Evolutionary conservation across 805 yeast genomes (phyloP).

Genomic region (Suhomyces sp.): DNA sequence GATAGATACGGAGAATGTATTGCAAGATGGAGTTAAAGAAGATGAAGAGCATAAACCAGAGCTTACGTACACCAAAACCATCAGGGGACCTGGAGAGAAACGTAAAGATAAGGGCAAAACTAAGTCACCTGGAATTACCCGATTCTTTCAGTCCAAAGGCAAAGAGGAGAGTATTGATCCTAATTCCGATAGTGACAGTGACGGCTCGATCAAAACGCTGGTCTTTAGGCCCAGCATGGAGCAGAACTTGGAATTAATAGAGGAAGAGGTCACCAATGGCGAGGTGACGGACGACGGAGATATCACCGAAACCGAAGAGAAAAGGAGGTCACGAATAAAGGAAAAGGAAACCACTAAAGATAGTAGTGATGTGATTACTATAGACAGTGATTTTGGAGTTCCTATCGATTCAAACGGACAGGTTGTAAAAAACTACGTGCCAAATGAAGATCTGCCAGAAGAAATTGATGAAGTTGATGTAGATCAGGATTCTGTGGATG

Average conservation of each 20-base stretch:
- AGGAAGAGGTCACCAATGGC: conserved; percentile 13
- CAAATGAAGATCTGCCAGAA: background rate
- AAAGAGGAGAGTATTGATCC: conserved; percentile 8
- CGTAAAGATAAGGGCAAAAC: conserved; percentile 1
- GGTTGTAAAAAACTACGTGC: conserved; percentile 9
- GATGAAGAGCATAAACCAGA: background rate
- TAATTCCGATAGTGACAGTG: conserved; percentile 10
- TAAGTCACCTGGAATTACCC: conserved; percentile 1
- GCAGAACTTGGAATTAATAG: conserved; percentile 17
- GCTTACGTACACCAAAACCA: background rate
- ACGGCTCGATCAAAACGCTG: conserved; percentile 12
- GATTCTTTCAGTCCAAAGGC: conserved; percentile 7
- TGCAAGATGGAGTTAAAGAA: background rate
- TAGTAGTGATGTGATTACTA: conserved; percentile 19
- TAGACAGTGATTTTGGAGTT: conserved; percentile 32
- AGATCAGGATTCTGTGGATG: conserved; percentile 13
- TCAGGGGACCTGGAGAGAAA: conserved; percentile 9
- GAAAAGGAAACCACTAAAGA: conserved; percentile 12
- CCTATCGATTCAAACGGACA: conserved; percentile 22
- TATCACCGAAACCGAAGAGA: conserved; percentile 11
- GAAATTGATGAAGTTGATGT: background rate
- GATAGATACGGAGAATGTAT: background rate
- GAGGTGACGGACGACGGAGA: conserved; percentile 16
- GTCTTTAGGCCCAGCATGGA: conserved; percentile 1
- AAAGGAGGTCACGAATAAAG: background rate